These are phyloP conservation scores for Hypomontagnella submonticulosa DNA, from an alignment of 495 filamentous ascomycete species.

Conservation along the genomic window DNA sequence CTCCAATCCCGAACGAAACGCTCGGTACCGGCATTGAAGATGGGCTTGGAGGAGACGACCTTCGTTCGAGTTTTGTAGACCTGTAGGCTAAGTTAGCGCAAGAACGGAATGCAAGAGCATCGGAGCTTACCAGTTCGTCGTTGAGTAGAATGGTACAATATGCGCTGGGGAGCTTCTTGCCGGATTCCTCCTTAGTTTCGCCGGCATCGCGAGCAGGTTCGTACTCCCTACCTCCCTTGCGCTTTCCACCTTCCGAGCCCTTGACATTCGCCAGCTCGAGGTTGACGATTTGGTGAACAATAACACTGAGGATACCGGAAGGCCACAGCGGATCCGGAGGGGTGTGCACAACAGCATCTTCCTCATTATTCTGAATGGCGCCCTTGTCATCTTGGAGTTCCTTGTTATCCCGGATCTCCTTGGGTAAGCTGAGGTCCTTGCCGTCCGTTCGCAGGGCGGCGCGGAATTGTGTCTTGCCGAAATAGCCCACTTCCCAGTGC, in stretches of 20 bases:
- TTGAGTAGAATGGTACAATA: constrained; percentile 94
- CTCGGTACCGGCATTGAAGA: constrained; percentile 96
- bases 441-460: constrained; percentile 86
- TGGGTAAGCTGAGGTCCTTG: constrained; percentile 79
- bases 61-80: constrained; percentile 91
- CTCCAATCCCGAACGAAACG: constrained; percentile 96
- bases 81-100: constrained; percentile 22
- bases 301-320: constrained; percentile 81
- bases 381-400: constrained; percentile 92
- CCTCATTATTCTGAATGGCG: constrained; percentile 73
- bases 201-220: constrained; percentile 90
- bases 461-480: constrained; percentile 86
- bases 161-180: constrained; percentile 79
- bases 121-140: constrained; percentile 73
- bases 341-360: constrained; percentile 87
- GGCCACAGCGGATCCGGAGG: constrained; percentile 96
- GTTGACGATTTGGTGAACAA: constrained; percentile 95
- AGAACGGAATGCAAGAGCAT: constrained; percentile 38
- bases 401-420: constrained; percentile 74
- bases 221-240: constrained; percentile 79
- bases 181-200: constrained; percentile 82
- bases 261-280: constrained; percentile 86
- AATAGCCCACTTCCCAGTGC: constrained; percentile 96
- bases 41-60: constrained; percentile 90
- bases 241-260: constrained; percentile 70